phyloP scores from a whole-genome alignment of 768 basidiomycete genomes.

The Boletus insuetus region DNA sequence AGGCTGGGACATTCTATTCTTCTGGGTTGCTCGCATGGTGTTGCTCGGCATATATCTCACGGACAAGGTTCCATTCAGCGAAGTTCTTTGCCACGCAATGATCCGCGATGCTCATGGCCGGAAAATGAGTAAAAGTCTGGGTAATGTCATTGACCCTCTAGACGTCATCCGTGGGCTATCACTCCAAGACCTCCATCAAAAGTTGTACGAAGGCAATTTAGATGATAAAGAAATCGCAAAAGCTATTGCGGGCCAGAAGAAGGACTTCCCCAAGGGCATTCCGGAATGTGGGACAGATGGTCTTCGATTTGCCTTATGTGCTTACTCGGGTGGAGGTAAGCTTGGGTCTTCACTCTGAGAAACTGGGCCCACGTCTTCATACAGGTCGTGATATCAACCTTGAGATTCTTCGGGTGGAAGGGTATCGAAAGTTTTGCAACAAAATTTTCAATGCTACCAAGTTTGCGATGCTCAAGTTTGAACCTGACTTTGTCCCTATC shows the following conservation, averaged over 20 bases:
- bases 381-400: conserved; percentile 95
- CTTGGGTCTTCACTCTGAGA: neutral
- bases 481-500: conserved; percentile 76
- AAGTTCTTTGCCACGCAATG: conserved; percentile 98
- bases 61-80: conserved; percentile 87
- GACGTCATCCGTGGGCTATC: conserved; percentile 88
- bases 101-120: conserved; percentile 97
- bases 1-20: conserved; percentile 99
- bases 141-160: conserved; percentile 96
- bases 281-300: conserved; percentile 99
- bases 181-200: conserved; percentile 78
- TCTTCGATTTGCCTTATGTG: conserved; percentile 90
- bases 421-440: conserved; percentile 99
- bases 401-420: conserved; percentile 93
- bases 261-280: conserved; percentile 98
- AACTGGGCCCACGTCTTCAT: neutral
- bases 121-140: conserved; percentile 98
- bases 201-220: conserved; percentile 87
- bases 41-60: conserved; percentile 89
- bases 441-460: conserved; percentile 99
- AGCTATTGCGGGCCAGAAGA: conserved; percentile 95
- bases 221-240: conserved; percentile 91
- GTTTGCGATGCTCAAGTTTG: conserved; percentile 98
- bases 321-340: conserved; percentile 86
- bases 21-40: conserved; percentile 99